Percentiles rank a stretch among this genome's conserved stretches.
phyloP scores from a whole-genome alignment of 495 filamentous ascomycete species.

The Rhypophila decipiens region DNA sequence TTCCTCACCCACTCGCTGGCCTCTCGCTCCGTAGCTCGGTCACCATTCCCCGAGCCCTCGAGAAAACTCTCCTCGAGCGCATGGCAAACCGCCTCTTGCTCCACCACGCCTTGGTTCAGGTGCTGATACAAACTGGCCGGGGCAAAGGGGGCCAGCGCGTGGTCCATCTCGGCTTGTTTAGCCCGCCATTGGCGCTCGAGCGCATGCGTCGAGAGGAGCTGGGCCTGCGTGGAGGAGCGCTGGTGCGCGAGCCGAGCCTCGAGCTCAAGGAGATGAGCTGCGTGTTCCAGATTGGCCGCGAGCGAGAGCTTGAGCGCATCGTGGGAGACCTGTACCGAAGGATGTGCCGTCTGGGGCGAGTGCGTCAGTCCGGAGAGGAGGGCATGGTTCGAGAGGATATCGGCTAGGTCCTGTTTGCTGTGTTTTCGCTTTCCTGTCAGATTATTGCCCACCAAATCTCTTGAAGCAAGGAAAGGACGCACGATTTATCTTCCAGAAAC shows the following conservation, averaged over 20 bases:
- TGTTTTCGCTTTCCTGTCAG: neutral
- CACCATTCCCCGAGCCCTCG: conserved; percentile 37
- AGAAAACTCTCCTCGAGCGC: conserved; percentile 89
- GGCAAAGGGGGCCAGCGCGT: conserved; percentile 74
- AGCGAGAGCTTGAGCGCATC: conserved; percentile 56
- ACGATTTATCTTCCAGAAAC: conserved; percentile 71
- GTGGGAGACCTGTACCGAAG: conserved; percentile 50
- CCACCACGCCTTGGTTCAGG: conserved; percentile 63
- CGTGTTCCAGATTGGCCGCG: conserved; percentile 59
- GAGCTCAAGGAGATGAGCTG: conserved; percentile 50
- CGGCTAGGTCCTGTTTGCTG: conserved; percentile 58
- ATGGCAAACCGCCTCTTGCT: conserved; percentile 75
- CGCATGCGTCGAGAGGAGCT: conserved; percentile 74
- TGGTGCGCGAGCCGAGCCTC: conserved; percentile 56
- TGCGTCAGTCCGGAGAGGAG: conserved; percentile 59
- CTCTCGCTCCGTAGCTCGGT: conserved; percentile 64
- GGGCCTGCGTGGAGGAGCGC: conserved; percentile 64
- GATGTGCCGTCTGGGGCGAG: conserved; percentile 58
- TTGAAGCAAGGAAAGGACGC: conserved; percentile 18
- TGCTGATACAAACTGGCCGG: conserved; percentile 78
- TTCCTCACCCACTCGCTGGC: conserved; percentile 74
- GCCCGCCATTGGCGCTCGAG: conserved; percentile 86
- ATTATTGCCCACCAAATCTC: neutral
- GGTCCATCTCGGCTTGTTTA: conserved; percentile 84
- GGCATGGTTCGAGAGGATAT: conserved; percentile 52